Evolutionary conservation across 306 rosid genomes (phyloP), one percentile per base, ranked within the genome.

Genomic region (Phaseolus lunatus): DNA sequence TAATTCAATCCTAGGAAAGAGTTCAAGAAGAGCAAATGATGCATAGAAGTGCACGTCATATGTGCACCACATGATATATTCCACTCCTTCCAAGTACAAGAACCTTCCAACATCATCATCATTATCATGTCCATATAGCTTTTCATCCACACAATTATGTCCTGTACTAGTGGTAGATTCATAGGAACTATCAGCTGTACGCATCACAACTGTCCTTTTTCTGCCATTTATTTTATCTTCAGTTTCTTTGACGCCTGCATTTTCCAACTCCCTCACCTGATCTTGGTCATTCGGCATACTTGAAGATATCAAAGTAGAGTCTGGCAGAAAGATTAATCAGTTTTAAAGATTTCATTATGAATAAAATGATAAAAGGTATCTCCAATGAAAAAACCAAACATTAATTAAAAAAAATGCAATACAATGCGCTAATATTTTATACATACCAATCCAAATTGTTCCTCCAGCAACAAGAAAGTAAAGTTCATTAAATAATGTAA

Each of bases 391-490:
- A 39, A 71, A 45, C 47, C 65, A 78, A 14, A 49, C 19, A 22
- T 41, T 29, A 54, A 41, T 35, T 49, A 76, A 76, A 72, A 43
- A 16, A 74, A 79, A 74, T 18, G 48, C 75, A 75, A 71, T 29
- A 27, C 41, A 70, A 66, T 39, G 73, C 19, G 41, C 73, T 39
- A 41, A 54, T 53, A 14, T n/a, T 69, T 26, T 19, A 83, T 76
- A 72, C 86, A 52, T 95, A 95, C 99, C 99, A 64, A 95, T 95
- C 99, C 99, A 95, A 81, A 95, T 85, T 81, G 99, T 95, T 70
- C 99, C 99, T 67, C 99, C 99, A 66, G 97, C 99, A 67, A 92
- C 97, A 81, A 95, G 86, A 80, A 95, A 95, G 94, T 92, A 95
- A 72, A 95, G 99, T 84, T 95, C 99, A 61, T 95, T 95, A 81